Base-by-base conservation (phyloP, 495 filamentous ascomycete species). In the Parathielavia hyrcaniae region DNA sequence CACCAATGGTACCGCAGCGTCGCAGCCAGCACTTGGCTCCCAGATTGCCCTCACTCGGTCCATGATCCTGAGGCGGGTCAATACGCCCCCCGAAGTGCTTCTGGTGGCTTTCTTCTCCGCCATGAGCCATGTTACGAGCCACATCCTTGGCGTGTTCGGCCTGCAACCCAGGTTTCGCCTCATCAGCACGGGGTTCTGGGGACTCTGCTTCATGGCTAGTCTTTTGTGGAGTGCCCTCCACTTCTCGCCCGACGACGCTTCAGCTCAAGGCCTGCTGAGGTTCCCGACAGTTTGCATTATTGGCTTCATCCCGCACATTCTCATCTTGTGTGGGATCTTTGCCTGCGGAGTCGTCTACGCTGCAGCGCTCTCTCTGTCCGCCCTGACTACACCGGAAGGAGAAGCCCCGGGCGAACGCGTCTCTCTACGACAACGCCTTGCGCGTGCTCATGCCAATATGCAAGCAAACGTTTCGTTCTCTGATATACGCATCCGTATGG, bases 241-340 rank as follows among this genome's bases (percentile, higher is more conserved):
- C 43, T 84, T 86, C 51, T 82, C 81, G 2, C 47, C 79, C 44
- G 78, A 83, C 14, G 78, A 79, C 50, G 53, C 69, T 0, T 60
- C 73, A 0, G 66, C 64, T 34, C 74, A 79, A 59, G 76, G 77
- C 9, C 62, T 84, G 35, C 79, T 96, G 14, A 81, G 86, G 55
- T 96, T 92, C 61, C 93, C 93, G 17, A 97, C 91, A 0, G 91
- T 97, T 35, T 96, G 88, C 69, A 89, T 97, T 47, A 84, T 98
- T 43, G 91, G 92, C 1, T 96, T 97, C 65, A 88, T 97, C 44
- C 93, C 93, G 0, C 95, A 98, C 67, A 71, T 97, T 1, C 74
- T 96, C 16, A 86, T 97, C 22, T 68, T 97, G 3, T 61, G 78
- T 4, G 95, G 92, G 0, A 96, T 96, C 38, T 49, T 82, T 16